phyloP scores from a whole-genome alignment of 495 filamentous ascomycete species.

The Lepidopterella palustris region DNA sequence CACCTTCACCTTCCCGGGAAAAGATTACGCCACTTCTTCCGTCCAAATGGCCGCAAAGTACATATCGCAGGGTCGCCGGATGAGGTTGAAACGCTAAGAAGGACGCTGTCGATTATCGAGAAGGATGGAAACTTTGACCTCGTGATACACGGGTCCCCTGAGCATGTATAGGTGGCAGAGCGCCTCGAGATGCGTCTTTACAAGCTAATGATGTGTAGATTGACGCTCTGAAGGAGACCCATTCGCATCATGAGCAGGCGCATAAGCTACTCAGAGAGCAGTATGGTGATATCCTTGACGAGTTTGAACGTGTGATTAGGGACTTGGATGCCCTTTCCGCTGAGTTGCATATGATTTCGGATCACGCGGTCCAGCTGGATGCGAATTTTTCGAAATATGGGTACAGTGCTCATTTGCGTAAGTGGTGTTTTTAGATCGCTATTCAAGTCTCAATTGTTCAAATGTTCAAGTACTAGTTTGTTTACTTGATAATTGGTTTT shows the following conservation, averaged over 20 bases:
- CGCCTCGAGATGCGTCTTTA: neutral
- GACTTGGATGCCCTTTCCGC: conserved; percentile 44
- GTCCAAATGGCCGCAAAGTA: conserved; percentile 48
- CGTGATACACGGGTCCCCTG: conserved; percentile 47
- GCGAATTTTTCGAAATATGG: conserved; percentile 55
- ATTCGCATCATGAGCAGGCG: conserved; percentile 44
- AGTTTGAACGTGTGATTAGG: conserved; percentile 45
- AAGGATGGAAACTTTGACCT: conserved; percentile 45
- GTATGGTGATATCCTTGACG: conserved; percentile 44
- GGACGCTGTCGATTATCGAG: conserved; percentile 35
- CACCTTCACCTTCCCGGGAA: conserved; percentile 27
- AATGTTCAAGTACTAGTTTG: too few species aligned
- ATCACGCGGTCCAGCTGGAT: conserved; percentile 46
- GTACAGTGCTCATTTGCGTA: conserved; percentile 50
- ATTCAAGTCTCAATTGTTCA: too few species aligned
- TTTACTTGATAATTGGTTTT: neutral
- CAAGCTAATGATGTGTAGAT: conserved; percentile 24
- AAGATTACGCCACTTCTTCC: conserved; percentile 45
- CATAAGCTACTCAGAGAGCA: conserved; percentile 39
- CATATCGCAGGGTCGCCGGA: conserved; percentile 50
- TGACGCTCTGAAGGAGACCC: conserved; percentile 43
- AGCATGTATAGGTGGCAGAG: conserved; percentile 37
- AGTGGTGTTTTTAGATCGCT: conserved; percentile 20
- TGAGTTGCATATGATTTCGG: conserved; percentile 48
- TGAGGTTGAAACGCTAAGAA: conserved; percentile 42